phyloP scores from a whole-genome alignment of 164 flowering plant species.

The Magnolia kwangsiensis region DNA sequence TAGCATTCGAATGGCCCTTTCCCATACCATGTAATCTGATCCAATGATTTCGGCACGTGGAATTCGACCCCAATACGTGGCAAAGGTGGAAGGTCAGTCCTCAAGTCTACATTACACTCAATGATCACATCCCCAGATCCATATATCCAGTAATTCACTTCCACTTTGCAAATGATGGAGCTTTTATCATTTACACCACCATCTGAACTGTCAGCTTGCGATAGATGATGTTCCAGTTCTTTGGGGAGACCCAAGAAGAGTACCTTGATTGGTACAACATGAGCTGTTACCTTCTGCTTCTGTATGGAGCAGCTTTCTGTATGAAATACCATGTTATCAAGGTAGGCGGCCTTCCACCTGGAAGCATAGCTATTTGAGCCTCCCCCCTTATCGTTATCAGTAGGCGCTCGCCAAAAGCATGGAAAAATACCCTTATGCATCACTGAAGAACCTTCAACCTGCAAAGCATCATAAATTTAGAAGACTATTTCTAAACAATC shows the following conservation, averaged over 20 bases:
- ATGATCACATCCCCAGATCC: slow-evolving; percentile 82
- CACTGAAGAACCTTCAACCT: slow-evolving; percentile 71
- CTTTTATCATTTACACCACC: slow-evolving; percentile 13
- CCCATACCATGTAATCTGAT: slow-evolving; percentile 74
- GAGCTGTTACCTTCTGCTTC: slow-evolving; percentile 34
- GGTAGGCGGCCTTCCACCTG: slow-evolving; percentile 67
- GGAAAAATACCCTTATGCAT: slow-evolving; percentile 70
- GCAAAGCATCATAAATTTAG: slow-evolving; percentile 12
- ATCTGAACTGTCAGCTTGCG: slow-evolving; percentile 7
- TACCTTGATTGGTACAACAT: slow-evolving; percentile 41
- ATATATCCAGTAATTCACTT: slow-evolving; percentile 54
- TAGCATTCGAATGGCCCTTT: slow-evolving; percentile 98
- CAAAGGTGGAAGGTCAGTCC: slow-evolving; percentile 77
- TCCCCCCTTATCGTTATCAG: slow-evolving; percentile 97
- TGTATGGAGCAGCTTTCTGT: slow-evolving; percentile 58
- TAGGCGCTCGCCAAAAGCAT: slow-evolving; percentile 97
- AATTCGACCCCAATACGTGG: slow-evolving; percentile 91
- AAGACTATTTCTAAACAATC: background rate
- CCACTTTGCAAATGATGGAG: slow-evolving; percentile 35
- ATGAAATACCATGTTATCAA: slow-evolving; percentile 46
- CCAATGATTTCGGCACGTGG: slow-evolving; percentile 64
- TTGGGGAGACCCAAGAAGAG: slow-evolving; percentile 43
- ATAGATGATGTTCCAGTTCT: slow-evolving; percentile 17
- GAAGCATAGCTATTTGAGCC: slow-evolving; percentile 56
- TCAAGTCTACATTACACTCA: slow-evolving; percentile 61